Evolutionary conservation across 495 filamentous ascomycete genomes (phyloP).

Genomic region (Staphylotrichum longicolle): DNA sequence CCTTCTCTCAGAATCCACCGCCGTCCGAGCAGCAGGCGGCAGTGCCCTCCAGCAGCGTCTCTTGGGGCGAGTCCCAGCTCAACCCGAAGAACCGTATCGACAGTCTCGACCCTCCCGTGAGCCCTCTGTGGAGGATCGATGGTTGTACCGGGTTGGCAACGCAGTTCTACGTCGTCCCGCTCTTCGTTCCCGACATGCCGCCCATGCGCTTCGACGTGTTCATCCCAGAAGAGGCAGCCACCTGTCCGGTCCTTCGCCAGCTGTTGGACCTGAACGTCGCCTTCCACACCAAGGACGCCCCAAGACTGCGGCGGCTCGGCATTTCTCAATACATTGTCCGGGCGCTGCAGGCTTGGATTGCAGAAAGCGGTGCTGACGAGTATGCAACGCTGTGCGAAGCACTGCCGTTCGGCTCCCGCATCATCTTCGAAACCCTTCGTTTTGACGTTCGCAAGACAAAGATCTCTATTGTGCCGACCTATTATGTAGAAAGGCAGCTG

Average conservation of each 20-base stretch:
- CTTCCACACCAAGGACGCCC: conserved; percentile 49
- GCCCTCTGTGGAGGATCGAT: conserved; percentile 48
- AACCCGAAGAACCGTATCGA: conserved; percentile 54
- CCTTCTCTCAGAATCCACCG: conserved; percentile 33
- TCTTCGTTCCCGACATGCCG: conserved; percentile 40
- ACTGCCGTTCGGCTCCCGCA: conserved; percentile 48
- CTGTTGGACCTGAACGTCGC: conserved; percentile 44
- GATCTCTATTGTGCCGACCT: conserved; percentile 41
- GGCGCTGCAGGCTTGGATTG: conserved; percentile 44
- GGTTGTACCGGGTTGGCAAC: conserved; percentile 51
- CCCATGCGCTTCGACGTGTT: conserved; percentile 52
- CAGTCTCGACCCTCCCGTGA: conserved; percentile 42
- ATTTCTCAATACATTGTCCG: conserved; percentile 45
- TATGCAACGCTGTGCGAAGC: conserved; percentile 27
- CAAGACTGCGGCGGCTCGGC: conserved; percentile 40
- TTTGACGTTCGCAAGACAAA: conserved; percentile 39
- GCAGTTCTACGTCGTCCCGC: conserved; percentile 47
- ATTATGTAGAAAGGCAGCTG: conserved; percentile 44
- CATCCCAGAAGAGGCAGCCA: conserved; percentile 41
- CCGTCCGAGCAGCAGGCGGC: neutral
- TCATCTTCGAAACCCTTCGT: conserved; percentile 45
- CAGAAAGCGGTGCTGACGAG: conserved; percentile 14
- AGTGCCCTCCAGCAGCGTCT: neutral
- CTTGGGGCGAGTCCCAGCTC: conserved; percentile 43
- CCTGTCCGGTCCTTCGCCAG: conserved; percentile 36